These are phyloP conservation scores for Hygrophoropsis aurantiaca DNA, from an alignment of 768 basidiomycete genomes.

Conservation along the genomic window DNA sequence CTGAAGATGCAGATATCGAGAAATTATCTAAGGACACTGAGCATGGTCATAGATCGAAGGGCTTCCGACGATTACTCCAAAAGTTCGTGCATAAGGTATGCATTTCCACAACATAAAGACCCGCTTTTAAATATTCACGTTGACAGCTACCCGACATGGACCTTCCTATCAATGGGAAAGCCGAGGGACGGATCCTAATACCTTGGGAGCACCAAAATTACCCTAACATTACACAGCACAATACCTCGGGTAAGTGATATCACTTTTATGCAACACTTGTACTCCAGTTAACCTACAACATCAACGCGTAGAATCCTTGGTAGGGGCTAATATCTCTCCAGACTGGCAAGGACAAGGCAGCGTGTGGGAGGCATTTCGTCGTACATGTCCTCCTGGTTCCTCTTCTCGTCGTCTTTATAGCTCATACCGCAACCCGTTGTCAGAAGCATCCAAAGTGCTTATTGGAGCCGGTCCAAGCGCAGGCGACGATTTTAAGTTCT, in stretches of 20 bases:
- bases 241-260: slow-evolving; percentile 28
- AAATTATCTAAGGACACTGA: slow-evolving; percentile 60
- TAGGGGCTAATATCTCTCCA: slow-evolving; percentile 65
- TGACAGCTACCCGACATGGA: slow-evolving; percentile 88
- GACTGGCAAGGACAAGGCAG: slow-evolving; percentile 85
- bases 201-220: slow-evolving; percentile 85
- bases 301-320: slow-evolving; percentile 54
- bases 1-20: slow-evolving; percentile 56
- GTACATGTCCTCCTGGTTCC: slow-evolving; percentile 81
- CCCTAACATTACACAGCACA: slow-evolving; percentile 62
- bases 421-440: slow-evolving; percentile 58
- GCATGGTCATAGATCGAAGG: slow-evolving; percentile 73
- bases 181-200: slow-evolving; percentile 90
- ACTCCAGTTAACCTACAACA: slow-evolving; percentile 11
- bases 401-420: slow-evolving; percentile 82
- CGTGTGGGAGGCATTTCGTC: slow-evolving; percentile 93
- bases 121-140: background rate
- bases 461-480: slow-evolving; percentile 21
- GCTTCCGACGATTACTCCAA: slow-evolving; percentile 73
- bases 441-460: slow-evolving; percentile 25
- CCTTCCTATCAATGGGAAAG: slow-evolving; percentile 89
- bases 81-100: slow-evolving; percentile 65
- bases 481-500: slow-evolving; percentile 67
- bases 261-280: background rate
- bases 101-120: background rate